Evolutionary conservation across 257 asterid species (phyloP).

Genomic region (Rehmannia glutinosa): DNA sequence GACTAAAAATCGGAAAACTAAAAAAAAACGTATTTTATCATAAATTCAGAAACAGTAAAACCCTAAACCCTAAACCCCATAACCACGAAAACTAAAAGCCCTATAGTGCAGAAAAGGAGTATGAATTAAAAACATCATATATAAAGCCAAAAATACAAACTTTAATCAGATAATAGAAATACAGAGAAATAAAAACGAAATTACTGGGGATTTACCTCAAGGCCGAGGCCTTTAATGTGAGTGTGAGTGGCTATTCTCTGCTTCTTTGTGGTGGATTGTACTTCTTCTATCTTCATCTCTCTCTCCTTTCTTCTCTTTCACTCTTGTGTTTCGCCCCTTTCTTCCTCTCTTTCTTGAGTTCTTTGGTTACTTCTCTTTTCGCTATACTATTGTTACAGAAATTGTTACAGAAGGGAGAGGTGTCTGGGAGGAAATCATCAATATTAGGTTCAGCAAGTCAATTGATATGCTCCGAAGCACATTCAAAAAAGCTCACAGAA

Average conservation of each 20-base stretch:
- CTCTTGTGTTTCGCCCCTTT: not conserved
- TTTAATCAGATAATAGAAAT: not conserved
- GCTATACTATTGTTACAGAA: too few relatives aligned
- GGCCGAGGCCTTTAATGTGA: constrained; percentile 60
- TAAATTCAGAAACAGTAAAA: not conserved
- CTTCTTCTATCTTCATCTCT: constrained; percentile 59
- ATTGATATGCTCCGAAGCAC: too few relatives aligned
- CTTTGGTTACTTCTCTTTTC: too few relatives aligned
- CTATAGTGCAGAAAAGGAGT: not conserved
- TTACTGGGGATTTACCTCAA: constrained; percentile 24
- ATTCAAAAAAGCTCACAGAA: too few relatives aligned
- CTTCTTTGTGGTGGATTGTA: constrained; percentile 50
- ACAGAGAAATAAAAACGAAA: not conserved
- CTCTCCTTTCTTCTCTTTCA: not conserved
- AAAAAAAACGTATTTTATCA: not conserved
- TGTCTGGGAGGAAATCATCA: too few relatives aligned
- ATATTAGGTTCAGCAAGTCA: too few relatives aligned
- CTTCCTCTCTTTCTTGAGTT: not conserved
- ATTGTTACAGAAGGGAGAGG: too few relatives aligned
- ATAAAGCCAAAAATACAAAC: not conserved
- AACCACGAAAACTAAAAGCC: not conserved
- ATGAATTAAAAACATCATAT: not conserved
- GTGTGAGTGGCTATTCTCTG: constrained; percentile 55
- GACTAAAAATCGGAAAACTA: not conserved
- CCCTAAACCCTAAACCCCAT: constrained; percentile 19